A percentile compares a stretch with the other conserved stretches of the same genome.
phyloP scores from a whole-genome alignment of 2,329 filamentous ascomycete species.

The Cladophialophora carrionii region DNA sequence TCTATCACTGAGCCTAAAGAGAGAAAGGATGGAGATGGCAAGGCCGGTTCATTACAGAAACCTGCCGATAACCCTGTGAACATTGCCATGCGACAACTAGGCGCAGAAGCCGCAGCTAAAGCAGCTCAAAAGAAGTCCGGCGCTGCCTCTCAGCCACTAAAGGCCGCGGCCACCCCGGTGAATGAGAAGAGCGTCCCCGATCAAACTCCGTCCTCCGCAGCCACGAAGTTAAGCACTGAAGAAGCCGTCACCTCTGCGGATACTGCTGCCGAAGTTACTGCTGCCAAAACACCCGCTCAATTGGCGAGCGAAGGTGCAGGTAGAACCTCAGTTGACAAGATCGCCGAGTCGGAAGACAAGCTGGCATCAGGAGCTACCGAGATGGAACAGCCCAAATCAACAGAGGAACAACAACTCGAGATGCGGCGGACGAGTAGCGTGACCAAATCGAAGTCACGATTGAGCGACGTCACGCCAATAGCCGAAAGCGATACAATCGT shows the following conservation, averaged over 20 bases:
- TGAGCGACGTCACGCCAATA: constrained; percentile 32
- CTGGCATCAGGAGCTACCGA: constrained; percentile 26
- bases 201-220: constrained; percentile 23
- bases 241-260: constrained; percentile 31
- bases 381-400: constrained; percentile 23
- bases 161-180: constrained; percentile 25
- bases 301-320: constrained; percentile 35
- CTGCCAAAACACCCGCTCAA: constrained; percentile 35
- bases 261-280: constrained; percentile 28
- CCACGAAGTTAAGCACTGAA: constrained; percentile 26
- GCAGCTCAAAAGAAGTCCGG: constrained; percentile 38
- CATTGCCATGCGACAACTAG: constrained; percentile 50
- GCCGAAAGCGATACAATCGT: constrained; percentile 31
- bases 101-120: constrained; percentile 44
- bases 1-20: constrained; percentile 34
- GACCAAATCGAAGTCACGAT: constrained; percentile 24
- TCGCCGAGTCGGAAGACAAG: constrained; percentile 31
- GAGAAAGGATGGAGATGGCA: constrained; percentile 21
- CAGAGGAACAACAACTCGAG: constrained; percentile 34
- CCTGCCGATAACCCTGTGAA: constrained; percentile 43
- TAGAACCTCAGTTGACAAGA: constrained; percentile 36
- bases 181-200: constrained; percentile 24
- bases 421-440: constrained; percentile 28
- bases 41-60: constrained; percentile 21
- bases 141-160: constrained; percentile 20